Percentiles rank a stretch among this genome's conserved stretches.
Evolutionary conservation across 345 rosid species (phyloP).

Genomic region (Salix arbutifolia): DNA sequence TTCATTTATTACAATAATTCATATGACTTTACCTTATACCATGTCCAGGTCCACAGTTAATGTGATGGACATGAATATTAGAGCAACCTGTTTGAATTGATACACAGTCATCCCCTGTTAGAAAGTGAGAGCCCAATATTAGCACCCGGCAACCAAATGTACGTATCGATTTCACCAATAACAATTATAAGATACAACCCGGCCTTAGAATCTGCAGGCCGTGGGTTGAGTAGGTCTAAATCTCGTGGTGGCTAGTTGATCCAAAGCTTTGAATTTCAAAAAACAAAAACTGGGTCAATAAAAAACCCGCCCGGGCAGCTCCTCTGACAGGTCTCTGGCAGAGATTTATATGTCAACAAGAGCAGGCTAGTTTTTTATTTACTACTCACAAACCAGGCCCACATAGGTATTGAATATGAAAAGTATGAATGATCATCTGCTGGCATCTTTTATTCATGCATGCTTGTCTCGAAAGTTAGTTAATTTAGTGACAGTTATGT

Average conservation of each 20-base stretch:
- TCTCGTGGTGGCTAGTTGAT: too few species aligned
- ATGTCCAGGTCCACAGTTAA: constrained; percentile 89
- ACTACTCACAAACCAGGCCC: background rate
- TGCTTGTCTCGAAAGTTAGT: constrained; percentile 44
- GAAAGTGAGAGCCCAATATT: background rate
- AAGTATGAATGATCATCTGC: background rate
- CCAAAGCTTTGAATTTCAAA: too few species aligned
- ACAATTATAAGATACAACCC: too few species aligned
- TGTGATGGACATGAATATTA: constrained; percentile 65
- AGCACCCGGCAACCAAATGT: background rate
- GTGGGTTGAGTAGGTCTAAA: too few species aligned
- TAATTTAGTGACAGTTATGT: constrained; percentile 44
- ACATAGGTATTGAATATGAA: constrained; percentile 3
- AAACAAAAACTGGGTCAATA: too few species aligned
- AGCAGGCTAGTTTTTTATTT: background rate
- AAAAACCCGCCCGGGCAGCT: too few species aligned
- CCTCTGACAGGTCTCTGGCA: too few species aligned
- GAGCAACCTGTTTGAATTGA: constrained; percentile 90
- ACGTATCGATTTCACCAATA: background rate
- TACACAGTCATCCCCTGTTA: constrained; percentile 86
- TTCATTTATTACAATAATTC: background rate
- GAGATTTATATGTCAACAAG: too few species aligned
- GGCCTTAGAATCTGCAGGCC: too few species aligned
- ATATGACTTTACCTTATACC: constrained; percentile 61
- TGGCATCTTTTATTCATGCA: constrained; percentile 31